Conservation (phyloP, 805 yeast genomes). For the Candida xyloterini region DNA sequence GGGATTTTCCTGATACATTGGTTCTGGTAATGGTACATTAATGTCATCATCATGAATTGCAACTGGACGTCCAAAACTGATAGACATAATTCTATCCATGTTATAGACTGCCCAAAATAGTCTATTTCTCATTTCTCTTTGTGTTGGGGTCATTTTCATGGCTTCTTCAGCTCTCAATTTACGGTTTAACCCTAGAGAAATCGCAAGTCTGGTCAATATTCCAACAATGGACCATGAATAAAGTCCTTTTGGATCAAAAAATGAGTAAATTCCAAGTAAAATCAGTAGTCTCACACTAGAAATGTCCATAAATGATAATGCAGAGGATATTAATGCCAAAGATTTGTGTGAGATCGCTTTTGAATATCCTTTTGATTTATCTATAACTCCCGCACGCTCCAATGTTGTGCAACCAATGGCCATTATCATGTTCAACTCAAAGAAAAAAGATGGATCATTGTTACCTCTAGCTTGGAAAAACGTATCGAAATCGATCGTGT, state of each 20-base stretch:
- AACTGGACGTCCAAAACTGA: constrained; percentile 28
- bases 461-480: constrained; percentile 13
- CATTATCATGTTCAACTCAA: constrained; percentile 50
- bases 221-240: constrained; percentile 55
- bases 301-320: constrained; percentile 38
- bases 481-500: constrained; percentile 20
- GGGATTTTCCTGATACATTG: constrained; percentile 39
- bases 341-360: constrained; percentile 42
- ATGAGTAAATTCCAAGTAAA: constrained; percentile 47
- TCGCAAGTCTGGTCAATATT: constrained; percentile 40
- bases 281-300: constrained; percentile 41
- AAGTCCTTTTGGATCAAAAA: constrained; percentile 47
- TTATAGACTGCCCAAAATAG: constrained; percentile 31
- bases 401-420: constrained; percentile 55
- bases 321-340: constrained; percentile 37
- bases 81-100: constrained; percentile 28
- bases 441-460: constrained; percentile 33
- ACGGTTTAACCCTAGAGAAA: constrained; percentile 47
- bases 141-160: constrained; percentile 31
- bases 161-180: constrained; percentile 30
- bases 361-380: constrained; percentile 36
- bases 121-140: constrained; percentile 43
- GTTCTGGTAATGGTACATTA: constrained; percentile 29
- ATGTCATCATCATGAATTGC: constrained; percentile 29
- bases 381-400: constrained; percentile 38